Conservation (phyloP, 2,329 filamentous ascomycete species). For the Colletotrichum aenigma region DNA sequence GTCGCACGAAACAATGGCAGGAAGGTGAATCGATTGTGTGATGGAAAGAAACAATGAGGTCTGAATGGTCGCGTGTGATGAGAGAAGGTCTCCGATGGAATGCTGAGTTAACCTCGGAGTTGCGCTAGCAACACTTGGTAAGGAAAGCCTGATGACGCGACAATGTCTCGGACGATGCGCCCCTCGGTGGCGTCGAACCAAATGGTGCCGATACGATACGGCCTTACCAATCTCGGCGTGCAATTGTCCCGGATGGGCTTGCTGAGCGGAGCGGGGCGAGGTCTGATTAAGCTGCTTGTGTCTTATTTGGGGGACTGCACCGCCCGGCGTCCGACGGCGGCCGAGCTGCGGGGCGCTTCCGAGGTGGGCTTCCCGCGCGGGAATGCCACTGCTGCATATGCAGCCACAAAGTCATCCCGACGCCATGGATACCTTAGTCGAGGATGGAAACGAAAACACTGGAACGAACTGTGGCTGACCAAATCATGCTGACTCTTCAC, state of each 20-base stretch:
- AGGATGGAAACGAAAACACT: not conserved
- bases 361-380: not conserved
- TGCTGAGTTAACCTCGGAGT: not conserved
- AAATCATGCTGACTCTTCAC: not conserved
- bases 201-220: not conserved
- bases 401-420: not conserved
- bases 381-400: not conserved
- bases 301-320: not conserved
- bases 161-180: not conserved
- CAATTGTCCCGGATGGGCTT: not conserved
- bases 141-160: not conserved
- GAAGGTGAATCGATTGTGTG: not conserved
- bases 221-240: not conserved
- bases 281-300: not conserved
- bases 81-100: not conserved
- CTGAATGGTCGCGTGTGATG: not conserved
- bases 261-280: not conserved
- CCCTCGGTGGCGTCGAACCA: not conserved
- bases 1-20: not conserved
- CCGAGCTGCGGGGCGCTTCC: not conserved
- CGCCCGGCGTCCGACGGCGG: not conserved
- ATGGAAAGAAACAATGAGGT: not conserved
- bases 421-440: not conserved
- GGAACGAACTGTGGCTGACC: not conserved
- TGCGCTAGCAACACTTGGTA: not conserved